Evolutionary conservation across 169 alveolate genomes (phyloP).

Genomic region (Cryptosporidium sp.): DNA sequence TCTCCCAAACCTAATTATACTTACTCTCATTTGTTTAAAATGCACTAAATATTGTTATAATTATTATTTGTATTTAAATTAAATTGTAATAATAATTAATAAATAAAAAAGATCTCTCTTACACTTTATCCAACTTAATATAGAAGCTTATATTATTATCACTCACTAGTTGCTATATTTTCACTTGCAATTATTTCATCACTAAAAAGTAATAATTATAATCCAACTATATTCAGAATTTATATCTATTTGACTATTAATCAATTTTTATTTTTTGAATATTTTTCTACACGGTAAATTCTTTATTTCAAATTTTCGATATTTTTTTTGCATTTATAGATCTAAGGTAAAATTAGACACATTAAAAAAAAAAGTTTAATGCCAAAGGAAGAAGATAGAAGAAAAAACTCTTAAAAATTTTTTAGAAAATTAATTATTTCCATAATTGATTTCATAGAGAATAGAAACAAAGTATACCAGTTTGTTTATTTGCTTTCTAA

Average conservation of each 20-base stretch:
- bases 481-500: not conserved
- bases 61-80: not conserved
- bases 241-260: not conserved
- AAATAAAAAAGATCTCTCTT: not conserved
- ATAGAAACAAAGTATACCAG: not conserved
- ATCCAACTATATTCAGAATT: not conserved
- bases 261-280: not conserved
- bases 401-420: not conserved
- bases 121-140: not conserved
- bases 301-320: not conserved
- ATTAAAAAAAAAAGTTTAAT: not conserved
- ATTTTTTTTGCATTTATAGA: conserved; percentile 12
- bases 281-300: not conserved
- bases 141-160: not conserved
- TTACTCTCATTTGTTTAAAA: not conserved
- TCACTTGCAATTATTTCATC: not conserved
- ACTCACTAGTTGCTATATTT: not conserved
- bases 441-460: not conserved
- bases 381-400: not conserved
- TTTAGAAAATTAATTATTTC: too few relatives aligned
- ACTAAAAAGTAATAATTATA: not conserved
- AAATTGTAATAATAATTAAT: not conserved
- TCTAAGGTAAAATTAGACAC: conserved; percentile 22
- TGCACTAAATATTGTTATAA: not conserved
- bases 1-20: not conserved